Conservation (phyloP, 2,329 filamentous ascomycete genomes). For the Xylaria sp. region DNA sequence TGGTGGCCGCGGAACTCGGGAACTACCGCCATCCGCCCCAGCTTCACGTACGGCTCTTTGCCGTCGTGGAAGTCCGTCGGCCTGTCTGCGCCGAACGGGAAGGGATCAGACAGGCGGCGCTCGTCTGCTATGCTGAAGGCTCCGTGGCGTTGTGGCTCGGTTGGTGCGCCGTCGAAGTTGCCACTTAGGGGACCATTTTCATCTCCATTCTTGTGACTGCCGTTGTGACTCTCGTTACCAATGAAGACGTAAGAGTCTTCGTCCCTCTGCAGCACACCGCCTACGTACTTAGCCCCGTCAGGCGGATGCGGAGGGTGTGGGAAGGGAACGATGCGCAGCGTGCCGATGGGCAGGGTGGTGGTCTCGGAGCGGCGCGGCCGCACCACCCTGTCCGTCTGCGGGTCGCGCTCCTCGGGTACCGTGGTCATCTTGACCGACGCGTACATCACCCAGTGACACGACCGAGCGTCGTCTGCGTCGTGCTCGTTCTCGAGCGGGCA, state of each 20-base stretch:
- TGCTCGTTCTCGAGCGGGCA: constrained; percentile 75
- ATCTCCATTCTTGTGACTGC: not conserved
- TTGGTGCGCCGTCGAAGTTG: constrained; percentile 1
- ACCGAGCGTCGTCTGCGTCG: constrained; percentile 81
- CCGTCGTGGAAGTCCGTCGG: constrained; percentile 67
- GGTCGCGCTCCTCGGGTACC: constrained; percentile 57
- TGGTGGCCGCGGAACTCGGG: constrained; percentile 72
- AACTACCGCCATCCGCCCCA: constrained; percentile 81
- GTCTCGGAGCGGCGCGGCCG: constrained; percentile 59
- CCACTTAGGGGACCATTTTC: not conserved
- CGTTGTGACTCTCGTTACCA: not conserved
- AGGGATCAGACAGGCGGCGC: constrained; percentile 40
- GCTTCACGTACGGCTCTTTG: constrained; percentile 81
- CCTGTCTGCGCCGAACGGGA: constrained; percentile 53
- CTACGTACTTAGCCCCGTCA: constrained; percentile 61
- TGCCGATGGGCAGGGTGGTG: constrained; percentile 71
- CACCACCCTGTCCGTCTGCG: constrained; percentile 54
- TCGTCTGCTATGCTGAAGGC: constrained; percentile 37
- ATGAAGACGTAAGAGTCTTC: constrained; percentile 11
- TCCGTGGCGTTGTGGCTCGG: not conserved
- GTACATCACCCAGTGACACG: constrained; percentile 91
- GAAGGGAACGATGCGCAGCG: constrained; percentile 83
- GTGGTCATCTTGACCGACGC: constrained; percentile 64
- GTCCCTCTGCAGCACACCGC: constrained; percentile 52
- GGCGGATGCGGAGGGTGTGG: constrained; percentile 75